phyloP scores from a whole-genome alignment of 164 flowering plant genomes.

The Nelumbo lutea region DNA sequence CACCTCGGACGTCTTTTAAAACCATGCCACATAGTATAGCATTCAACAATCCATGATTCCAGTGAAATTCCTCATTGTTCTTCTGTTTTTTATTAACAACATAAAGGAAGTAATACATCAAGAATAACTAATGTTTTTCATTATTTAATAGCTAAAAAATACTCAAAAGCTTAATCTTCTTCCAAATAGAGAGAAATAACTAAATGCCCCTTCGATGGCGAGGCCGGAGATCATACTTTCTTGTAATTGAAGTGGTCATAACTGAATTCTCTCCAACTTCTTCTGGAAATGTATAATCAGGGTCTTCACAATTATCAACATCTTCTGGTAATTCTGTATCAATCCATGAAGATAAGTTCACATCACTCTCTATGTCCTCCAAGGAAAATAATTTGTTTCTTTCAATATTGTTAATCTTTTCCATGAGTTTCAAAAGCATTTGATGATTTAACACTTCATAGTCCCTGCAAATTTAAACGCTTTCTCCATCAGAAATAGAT shows the following conservation, averaged over 20 bases:
- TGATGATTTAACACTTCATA: constrained; percentile 63
- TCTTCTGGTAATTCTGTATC: constrained; percentile 52
- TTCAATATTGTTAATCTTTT: constrained; percentile 50
- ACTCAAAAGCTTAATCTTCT: no score
- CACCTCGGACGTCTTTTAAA: no score
- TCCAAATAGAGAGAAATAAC: no score
- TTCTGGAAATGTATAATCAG: constrained; percentile 42
- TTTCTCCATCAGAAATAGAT: neutral
- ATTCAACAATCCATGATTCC: no score
- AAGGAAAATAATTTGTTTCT: constrained; percentile 20
- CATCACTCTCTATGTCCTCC: constrained; percentile 20
- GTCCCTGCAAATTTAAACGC: constrained; percentile 44
- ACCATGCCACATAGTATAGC: no score
- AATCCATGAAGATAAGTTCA: constrained; percentile 46
- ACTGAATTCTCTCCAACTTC: constrained; percentile 37
- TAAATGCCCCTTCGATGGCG: neutral
- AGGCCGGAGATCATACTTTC: constrained; percentile 48
- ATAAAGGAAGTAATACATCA: no score
- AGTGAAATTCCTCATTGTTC: no score
- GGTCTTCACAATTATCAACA: constrained; percentile 35
- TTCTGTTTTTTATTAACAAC: no score
- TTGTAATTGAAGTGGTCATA: constrained; percentile 17
- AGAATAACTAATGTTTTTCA: no score
- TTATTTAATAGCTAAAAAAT: no score
- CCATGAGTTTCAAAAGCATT: constrained; percentile 39